These are phyloP conservation scores for Phoenix dactylifera DNA, from an alignment of 176 grass and related monocot genomes.

Conservation along the genomic window DNA sequence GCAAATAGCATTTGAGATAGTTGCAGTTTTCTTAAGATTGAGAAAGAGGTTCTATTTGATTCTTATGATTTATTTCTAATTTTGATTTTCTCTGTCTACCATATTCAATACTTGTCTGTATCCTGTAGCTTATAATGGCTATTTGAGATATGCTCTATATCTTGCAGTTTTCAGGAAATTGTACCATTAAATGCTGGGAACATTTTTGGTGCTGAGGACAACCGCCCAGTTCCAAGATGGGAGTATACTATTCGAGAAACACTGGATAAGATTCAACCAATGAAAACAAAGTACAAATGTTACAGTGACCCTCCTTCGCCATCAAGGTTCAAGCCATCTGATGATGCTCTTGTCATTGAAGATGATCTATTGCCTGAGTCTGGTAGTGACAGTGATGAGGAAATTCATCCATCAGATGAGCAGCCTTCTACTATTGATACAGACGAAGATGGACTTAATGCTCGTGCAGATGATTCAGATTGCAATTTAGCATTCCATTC, in stretches of 20 bases:
- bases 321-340: slow-evolving; percentile 71
- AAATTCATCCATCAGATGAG: slow-evolving; percentile 45
- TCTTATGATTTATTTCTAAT: too few species aligned
- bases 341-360: slow-evolving; percentile 62
- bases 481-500: not conserved
- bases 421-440: slow-evolving; percentile 16
- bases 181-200: slow-evolving; percentile 96
- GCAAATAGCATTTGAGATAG: too few species aligned
- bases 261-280: slow-evolving; percentile 70
- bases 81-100: too few species aligned
- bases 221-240: slow-evolving; percentile 61
- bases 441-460: slow-evolving; percentile 22
- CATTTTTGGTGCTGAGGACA: slow-evolving; percentile 92
- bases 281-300: slow-evolving; percentile 78
- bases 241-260: slow-evolving; percentile 75
- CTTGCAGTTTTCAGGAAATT: slow-evolving; percentile 91
- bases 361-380: slow-evolving; percentile 54
- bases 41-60: too few species aligned
- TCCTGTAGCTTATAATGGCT: not conserved
- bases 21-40: too few species aligned
- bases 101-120: too few species aligned
- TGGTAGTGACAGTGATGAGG: slow-evolving; percentile 56
- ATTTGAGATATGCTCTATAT: slow-evolving; percentile 6
- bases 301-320: slow-evolving; percentile 85
- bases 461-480: not conserved